A percentile compares a stretch with the other conserved stretches of the same genome.
These are phyloP conservation scores for Nemania sp. DNA, from an alignment of 2,329 filamentous ascomycete genomes.

Conservation along the genomic window DNA sequence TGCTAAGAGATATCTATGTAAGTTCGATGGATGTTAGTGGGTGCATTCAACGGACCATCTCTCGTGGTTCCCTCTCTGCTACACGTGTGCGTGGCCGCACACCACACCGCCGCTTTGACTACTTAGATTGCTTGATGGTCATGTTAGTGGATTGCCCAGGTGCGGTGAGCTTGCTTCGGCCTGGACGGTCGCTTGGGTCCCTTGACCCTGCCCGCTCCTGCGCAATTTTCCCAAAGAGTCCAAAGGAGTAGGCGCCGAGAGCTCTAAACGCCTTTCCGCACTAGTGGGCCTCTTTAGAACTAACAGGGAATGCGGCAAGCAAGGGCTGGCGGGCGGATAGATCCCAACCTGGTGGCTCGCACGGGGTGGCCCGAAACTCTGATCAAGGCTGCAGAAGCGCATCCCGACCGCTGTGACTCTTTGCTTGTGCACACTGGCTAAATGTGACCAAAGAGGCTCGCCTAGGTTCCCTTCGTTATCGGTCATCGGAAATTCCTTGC, in stretches of 20 bases:
- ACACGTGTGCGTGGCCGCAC: conserved; percentile 9
- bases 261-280: conserved; percentile 44
- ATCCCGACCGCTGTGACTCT: conserved; percentile 37
- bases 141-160: conserved; percentile 37
- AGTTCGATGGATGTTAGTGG: conserved; percentile 2
- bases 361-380: conserved; percentile 52
- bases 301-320: conserved; percentile 48
- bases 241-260: conserved; percentile 39
- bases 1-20: not conserved
- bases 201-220: conserved; percentile 41
- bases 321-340: conserved; percentile 49
- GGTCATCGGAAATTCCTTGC: conserved; percentile 9
- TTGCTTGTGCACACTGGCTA: conserved; percentile 36
- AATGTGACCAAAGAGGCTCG: conserved; percentile 36
- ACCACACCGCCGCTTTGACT: conserved; percentile 50
- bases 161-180: conserved; percentile 45
- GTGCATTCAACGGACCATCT: conserved; percentile 23
- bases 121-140: conserved; percentile 32
- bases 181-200: conserved; percentile 39
- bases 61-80: conserved; percentile 42
- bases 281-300: conserved; percentile 43
- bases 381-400: conserved; percentile 45
- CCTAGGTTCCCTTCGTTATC: conserved; percentile 15
- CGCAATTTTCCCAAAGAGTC: conserved; percentile 45
- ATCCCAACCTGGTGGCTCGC: conserved; percentile 51